Evolutionary conservation across 352 stramenopile genomes (phyloP), one percentile per base, ranked within the genome.

Genomic region (Pilasporangium apinafurcum): DNA sequence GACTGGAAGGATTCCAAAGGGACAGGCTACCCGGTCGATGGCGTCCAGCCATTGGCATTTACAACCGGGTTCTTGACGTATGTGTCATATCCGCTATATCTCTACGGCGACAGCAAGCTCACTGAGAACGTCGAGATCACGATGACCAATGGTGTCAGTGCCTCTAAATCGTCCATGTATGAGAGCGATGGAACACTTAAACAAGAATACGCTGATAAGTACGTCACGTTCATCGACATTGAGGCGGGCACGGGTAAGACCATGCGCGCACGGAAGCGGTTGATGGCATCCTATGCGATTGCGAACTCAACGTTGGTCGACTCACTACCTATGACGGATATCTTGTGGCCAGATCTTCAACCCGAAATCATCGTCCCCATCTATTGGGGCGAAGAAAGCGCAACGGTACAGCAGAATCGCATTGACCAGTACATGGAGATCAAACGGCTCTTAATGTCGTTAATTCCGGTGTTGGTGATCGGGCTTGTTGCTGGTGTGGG

Each of bases 161-260:
- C 73, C 35, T 62, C 60, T n/a, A 46, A 12, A 44, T 56, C 8
- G n/a, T 44, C 49, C 12, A 58, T 90, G 29, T 87, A 83, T 56
- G 60, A 69, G 18, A 56, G 37, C 8, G 51, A 62, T 22, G 66
- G 66, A 13, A 59, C 54, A 54, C 63, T 82, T 35, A 68, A 77
- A 51, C 44, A 60, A 7, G 57, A 29, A 37, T 79, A 81, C 51
- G 35, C 40, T 26, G 58, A 64, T 28, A 50, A 45, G 22, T 87
- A 83, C 59, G 42, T 62, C 34, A 90, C 72, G 24, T 67, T 66
- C n/a, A 50, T 86, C 18, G 77, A 87, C 53, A 62, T 90, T 4
- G 74, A 90, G 43, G 56, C 69, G n/a, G 68, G 62, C 17, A 82
- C 70, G 14, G 77, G 77, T 22, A 81, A 87, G 65, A 77, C 77